A percentile compares a stretch with the other conserved stretches of the same genome.
phyloP scores from a whole-genome alignment of 495 filamentous ascomycete genomes.

The Apiosordaria backusii region DNA sequence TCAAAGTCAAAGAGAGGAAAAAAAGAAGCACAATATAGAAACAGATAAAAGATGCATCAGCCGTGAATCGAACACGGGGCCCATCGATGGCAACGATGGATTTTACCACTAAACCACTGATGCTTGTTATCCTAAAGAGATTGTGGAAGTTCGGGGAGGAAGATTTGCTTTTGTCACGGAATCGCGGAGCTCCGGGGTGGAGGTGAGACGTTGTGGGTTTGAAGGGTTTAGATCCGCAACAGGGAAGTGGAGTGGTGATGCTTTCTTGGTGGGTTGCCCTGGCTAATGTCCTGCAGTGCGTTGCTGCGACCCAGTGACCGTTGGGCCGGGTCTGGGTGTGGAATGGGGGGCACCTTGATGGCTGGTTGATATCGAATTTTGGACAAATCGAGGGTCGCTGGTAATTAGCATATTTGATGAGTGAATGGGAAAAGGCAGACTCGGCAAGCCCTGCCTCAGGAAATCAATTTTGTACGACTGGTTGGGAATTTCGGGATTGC shows the following conservation, averaged over 20 bases:
- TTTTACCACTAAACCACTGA: constrained; percentile 54
- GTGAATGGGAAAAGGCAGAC: background rate
- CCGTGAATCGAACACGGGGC: constrained; percentile 52
- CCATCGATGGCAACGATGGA: constrained; percentile 54
- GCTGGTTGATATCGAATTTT: background rate
- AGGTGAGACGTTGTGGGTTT: background rate
- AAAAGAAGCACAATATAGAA: background rate
- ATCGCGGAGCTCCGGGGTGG: background rate
- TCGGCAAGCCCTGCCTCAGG: background rate
- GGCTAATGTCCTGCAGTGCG: background rate
- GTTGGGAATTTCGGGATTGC: background rate
- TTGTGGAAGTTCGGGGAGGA: background rate
- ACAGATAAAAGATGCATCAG: constrained; percentile 34
- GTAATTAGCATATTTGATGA: background rate
- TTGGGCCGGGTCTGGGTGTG: background rate
- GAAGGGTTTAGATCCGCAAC: background rate
- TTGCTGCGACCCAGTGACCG: background rate
- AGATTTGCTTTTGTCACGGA: background rate
- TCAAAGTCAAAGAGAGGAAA: background rate
- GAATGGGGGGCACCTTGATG: background rate
- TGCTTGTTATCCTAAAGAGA: background rate
- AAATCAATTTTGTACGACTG: background rate
- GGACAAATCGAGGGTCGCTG: background rate
- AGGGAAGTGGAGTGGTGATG: background rate
- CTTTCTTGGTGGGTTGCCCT: background rate